phyloP scores from a whole-genome alignment of 495 filamentous ascomycete genomes.

The Penicillium riverlandense region DNA sequence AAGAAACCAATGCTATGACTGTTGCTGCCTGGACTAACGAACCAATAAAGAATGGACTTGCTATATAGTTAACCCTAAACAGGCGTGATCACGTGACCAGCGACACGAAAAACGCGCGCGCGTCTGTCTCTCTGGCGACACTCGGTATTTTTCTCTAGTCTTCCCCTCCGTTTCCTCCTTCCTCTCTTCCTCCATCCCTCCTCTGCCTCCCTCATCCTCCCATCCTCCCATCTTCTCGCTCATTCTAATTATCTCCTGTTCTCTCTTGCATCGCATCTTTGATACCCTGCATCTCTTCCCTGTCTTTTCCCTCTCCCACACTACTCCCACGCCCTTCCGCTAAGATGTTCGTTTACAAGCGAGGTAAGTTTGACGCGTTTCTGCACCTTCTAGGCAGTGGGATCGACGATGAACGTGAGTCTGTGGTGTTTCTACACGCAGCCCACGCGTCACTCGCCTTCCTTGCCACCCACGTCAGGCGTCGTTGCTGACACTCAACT shows the following conservation, averaged over 20 bases:
- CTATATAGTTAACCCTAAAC: too few species aligned
- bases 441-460: neutral
- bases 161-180: slow-evolving; percentile 20
- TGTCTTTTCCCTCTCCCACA: slow-evolving; percentile 8
- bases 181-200: slow-evolving; percentile 20
- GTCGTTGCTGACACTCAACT: slow-evolving; percentile 14
- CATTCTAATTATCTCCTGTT: neutral
- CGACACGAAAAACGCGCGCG: too few species aligned
- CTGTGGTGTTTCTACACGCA: neutral
- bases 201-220: slow-evolving; percentile 12
- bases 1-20: too few species aligned
- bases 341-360: slow-evolving; percentile 65
- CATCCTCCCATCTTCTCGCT: slow-evolving; percentile 1
- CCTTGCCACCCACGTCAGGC: slow-evolving; percentile 19
- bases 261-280: slow-evolving; percentile 1
- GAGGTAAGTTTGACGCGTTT: slow-evolving; percentile 44
- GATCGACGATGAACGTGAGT: neutral
- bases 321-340: slow-evolving; percentile 7
- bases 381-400: neutral
- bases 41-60: too few species aligned
- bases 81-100: too few species aligned
- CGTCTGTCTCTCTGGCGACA: too few species aligned
- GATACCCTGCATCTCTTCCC: slow-evolving; percentile 8
- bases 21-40: too few species aligned
- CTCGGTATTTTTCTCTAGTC: too few species aligned